These are phyloP conservation scores for Phytophthora litchii DNA, from an alignment of 352 stramenopile species.

Conservation along the genomic window DNA sequence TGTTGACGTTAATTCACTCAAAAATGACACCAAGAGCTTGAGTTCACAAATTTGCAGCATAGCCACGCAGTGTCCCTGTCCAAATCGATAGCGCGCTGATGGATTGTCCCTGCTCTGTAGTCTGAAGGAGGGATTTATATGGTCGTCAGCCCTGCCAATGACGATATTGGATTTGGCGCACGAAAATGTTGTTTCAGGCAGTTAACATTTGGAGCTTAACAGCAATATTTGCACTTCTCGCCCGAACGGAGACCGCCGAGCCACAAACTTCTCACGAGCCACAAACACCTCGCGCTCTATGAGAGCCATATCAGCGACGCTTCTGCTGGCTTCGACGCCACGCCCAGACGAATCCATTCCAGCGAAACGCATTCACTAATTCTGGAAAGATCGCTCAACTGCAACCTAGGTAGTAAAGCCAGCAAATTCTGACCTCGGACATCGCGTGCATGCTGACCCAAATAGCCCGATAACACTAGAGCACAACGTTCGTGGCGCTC, in stretches of 20 bases:
- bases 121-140: background rate
- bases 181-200: conserved; percentile 9
- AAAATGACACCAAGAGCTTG: conserved; percentile 11
- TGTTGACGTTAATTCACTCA: conserved; percentile 21
- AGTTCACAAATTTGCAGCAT: conserved; percentile 27
- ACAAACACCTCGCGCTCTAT: conserved; percentile 1
- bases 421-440: conserved; percentile 5
- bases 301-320: conserved; percentile 5
- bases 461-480: background rate
- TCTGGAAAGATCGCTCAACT: conserved; percentile 11
- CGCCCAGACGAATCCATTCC: conserved; percentile 7
- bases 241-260: background rate
- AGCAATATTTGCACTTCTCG: background rate
- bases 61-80: background rate
- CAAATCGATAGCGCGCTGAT: background rate
- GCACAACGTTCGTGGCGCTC: conserved; percentile 1
- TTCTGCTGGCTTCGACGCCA: conserved; percentile 3
- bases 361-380: conserved; percentile 8
- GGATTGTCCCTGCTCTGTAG: background rate
- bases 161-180: conserved; percentile 3
- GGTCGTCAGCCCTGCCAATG: conserved; percentile 5
- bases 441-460: conserved; percentile 12
- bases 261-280: background rate
- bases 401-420: conserved; percentile 12
- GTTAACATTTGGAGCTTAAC: background rate